Conservation (phyloP, 164 flowering plant species). For the Chimonanthus salicifolius region DNA sequence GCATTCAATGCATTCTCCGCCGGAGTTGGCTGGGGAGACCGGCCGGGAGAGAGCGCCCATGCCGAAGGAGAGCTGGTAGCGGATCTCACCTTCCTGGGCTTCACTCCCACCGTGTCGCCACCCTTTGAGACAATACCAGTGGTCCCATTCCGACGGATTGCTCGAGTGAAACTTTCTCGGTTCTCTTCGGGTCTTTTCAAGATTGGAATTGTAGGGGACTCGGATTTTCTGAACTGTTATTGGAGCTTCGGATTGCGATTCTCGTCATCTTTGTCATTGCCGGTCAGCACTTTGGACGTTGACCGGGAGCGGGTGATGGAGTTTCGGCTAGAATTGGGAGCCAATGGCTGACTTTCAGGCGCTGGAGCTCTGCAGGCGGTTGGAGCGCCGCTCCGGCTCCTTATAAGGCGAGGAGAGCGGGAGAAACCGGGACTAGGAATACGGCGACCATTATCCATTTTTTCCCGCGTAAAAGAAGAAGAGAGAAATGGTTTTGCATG, state of each 20-base stretch:
- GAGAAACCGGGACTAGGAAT: neutral
- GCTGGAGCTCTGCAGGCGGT: neutral
- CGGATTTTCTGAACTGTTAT: neutral
- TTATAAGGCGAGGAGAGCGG: constrained; percentile 23
- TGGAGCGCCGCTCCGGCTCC: constrained; percentile 29
- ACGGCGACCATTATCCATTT: constrained; percentile 9
- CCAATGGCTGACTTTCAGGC: constrained; percentile 5
- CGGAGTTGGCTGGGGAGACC: constrained; percentile 17
- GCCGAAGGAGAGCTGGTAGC: constrained; percentile 48
- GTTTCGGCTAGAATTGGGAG: constrained; percentile 7
- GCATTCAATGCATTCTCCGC: neutral
- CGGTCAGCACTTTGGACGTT: constrained; percentile 18
- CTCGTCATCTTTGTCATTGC: constrained; percentile 4
- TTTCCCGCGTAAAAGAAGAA: neutral
- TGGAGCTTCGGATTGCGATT: neutral
- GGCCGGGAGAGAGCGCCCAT: constrained; percentile 77
- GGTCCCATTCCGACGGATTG: constrained; percentile 5
- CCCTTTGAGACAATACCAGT: neutral
- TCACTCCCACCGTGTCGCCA: neutral
- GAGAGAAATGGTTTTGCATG: too few relatives aligned
- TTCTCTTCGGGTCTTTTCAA: constrained; percentile 5
- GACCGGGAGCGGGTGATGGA: constrained; percentile 27
- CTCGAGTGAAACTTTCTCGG: constrained; percentile 5
- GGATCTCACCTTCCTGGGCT: constrained; percentile 17
- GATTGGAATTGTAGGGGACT: neutral